These are phyloP conservation scores for Thecaphora thlaspeos DNA, from an alignment of 1,284 basidiomycete species.

Conservation along the genomic window DNA sequence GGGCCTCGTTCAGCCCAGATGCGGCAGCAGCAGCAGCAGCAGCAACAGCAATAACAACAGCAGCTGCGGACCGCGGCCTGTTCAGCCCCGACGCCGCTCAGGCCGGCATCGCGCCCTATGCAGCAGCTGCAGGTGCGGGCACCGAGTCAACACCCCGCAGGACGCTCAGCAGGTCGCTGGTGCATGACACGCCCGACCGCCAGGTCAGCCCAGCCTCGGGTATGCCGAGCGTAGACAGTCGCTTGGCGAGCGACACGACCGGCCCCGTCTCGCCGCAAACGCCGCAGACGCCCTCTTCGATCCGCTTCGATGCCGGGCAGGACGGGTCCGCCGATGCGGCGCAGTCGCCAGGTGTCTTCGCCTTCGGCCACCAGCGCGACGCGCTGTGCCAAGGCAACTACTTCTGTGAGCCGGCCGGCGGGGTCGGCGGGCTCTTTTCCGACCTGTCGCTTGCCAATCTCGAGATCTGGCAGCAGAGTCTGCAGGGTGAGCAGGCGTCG, in stretches of 20 bases:
- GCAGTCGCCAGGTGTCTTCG: slow-evolving; percentile 1
- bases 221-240: not conserved
- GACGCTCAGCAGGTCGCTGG: too few relatives aligned
- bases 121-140: too few relatives aligned
- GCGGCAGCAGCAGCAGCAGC: too few relatives aligned
- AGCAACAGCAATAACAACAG: too few relatives aligned
- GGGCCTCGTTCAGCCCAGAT: too few relatives aligned
- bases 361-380: slow-evolving; percentile 24
- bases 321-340: too few relatives aligned
- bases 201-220: not conserved
- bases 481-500: slow-evolving; percentile 20
- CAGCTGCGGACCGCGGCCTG: too few relatives aligned
- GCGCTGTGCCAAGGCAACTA: slow-evolving; percentile 17
- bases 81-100: slow-evolving; percentile 10
- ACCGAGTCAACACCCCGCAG: too few relatives aligned
- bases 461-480: slow-evolving; percentile 38
- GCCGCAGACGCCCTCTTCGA: not conserved
- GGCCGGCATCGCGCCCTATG: too few relatives aligned
- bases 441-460: slow-evolving; percentile 40
- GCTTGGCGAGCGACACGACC: not conserved
- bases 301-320: too few relatives aligned
- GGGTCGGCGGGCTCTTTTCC: slow-evolving; percentile 26
- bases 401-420: slow-evolving; percentile 18
- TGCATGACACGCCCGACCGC: too few relatives aligned
- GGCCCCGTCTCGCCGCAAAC: not conserved